phyloP scores from a whole-genome alignment of 2,329 filamentous ascomycete species.

The Xylaria sp. region DNA sequence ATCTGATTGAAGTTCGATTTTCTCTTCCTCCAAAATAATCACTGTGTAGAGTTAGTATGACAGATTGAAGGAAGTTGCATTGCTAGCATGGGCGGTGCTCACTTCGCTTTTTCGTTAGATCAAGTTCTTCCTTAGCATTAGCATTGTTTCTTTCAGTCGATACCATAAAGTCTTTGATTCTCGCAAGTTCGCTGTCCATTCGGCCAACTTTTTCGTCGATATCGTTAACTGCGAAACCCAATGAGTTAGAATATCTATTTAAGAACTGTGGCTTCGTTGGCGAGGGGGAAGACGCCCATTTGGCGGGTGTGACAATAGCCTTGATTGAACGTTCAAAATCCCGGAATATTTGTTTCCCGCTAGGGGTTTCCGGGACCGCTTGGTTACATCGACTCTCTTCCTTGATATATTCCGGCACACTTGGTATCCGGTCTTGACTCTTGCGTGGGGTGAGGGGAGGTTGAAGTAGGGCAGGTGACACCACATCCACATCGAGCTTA shows the following conservation, averaged over 20 bases:
- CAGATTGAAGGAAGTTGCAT: background rate
- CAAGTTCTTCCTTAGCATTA: slow-evolving; percentile 77
- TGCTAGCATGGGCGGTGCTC: slow-evolving; percentile 46
- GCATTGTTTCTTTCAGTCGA: slow-evolving; percentile 74
- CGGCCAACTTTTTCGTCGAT: slow-evolving; percentile 79
- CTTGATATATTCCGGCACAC: slow-evolving; percentile 29
- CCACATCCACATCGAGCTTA: slow-evolving; percentile 45
- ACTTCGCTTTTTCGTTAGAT: slow-evolving; percentile 81
- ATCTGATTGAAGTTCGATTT: slow-evolving; percentile 59
- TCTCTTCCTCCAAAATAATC: slow-evolving; percentile 61
- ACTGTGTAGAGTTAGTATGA: slow-evolving; percentile 52
- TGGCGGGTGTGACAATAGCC: slow-evolving; percentile 45
- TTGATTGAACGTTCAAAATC: slow-evolving; percentile 46
- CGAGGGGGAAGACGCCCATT: slow-evolving; percentile 55
- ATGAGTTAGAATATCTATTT: slow-evolving; percentile 78
- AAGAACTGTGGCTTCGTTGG: slow-evolving; percentile 67
- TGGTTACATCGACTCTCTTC: slow-evolving; percentile 32
- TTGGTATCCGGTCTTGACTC: slow-evolving; percentile 10
- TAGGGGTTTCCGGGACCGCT: slow-evolving; percentile 52
- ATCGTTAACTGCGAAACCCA: slow-evolving; percentile 77
- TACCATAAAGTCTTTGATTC: slow-evolving; percentile 78
- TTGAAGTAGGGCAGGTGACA: slow-evolving; percentile 37
- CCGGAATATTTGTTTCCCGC: slow-evolving; percentile 47
- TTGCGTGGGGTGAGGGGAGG: slow-evolving; percentile 47
- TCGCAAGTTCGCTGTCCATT: slow-evolving; percentile 79